Base-by-base conservation (phyloP, 148 eudicot genomes). In the Chenopodium formosanum region DNA sequence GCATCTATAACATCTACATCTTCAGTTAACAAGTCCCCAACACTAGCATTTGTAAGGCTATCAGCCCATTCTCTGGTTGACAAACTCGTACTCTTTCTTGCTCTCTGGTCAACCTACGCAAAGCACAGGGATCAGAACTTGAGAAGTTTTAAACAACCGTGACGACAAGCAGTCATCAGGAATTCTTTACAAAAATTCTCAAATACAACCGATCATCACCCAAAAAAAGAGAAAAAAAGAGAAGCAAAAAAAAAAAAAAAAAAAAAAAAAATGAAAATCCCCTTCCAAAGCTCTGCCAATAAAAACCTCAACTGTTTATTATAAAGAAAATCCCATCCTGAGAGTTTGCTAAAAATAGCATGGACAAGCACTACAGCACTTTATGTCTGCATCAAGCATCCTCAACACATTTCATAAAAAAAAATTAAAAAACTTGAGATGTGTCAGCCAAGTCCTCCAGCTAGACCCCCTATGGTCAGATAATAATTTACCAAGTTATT, bases 21-120 rank as follows among this genome's bases (percentile, higher is more conserved):
- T 67, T 92, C 93, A 11, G 90, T 80, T 74, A 90, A 91, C 34
- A 89, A 87, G 82, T 94, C 92, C 32, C 97, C 94, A 56, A 91
- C 82, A 58, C 93, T 89, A 66, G 91, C 87, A 84, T 90, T 88
- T 74, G 98, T 97, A 82, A 97, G 93, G 84, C 91, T 94, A 85
- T 94, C 95, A 56, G 92, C 94, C 99, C 99, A 97, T 37, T 90
- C 95, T 50, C 84, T 88, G 31, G 91, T 86, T 77, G 98, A 85
- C 67, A 83, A 77, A 17, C 83, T 74, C 32, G 75, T 62, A 46
- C 79, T 84, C 72, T 88, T 89, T 78, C 84, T 50, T 75, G 73
- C 71, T 78, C 81, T 84, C 65, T 73, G 74, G 71, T 84, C 87
- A 83, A 84, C 88, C 97, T 89, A 81, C 68, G 75, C 2, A 65